Evolutionary conservation across 768 basidiomycete species (phyloP), one percentile per base, ranked within the genome.

Genomic region (Dioszegia hungarica): DNA sequence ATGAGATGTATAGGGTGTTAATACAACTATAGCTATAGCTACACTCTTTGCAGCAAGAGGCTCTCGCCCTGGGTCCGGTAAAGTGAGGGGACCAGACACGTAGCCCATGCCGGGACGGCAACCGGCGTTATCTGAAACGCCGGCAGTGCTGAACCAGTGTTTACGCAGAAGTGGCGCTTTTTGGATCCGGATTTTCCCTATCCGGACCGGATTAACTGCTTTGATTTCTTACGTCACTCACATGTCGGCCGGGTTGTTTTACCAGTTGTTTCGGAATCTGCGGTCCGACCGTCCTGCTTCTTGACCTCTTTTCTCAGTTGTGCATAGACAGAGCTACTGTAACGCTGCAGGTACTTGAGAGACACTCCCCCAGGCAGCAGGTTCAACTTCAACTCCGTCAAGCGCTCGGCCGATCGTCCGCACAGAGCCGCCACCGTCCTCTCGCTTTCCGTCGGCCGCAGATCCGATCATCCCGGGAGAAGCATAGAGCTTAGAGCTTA

Each of bases 1-100:
- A 37, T 6, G 74, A 66, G 68, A 71, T 73, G 57, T 38, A 19
- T n/a, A n/a, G n/a, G n/a, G n/a, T n/a, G n/a, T n/a, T n/a, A n/a
- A n/a, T n/a, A n/a, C n/a, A n/a, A n/a, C n/a, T n/a, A 24, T 59
- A 67, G 24, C 14, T 24, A 22, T 17, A 11, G 8, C n/a, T 40
- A 20, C 11, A 40, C 17, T 46, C 41, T 43, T 43, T 43, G 41
- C 41, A 14, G 22, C 27, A 40, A n/a, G n/a, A n/a, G n/a, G n/a
- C n/a, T n/a, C n/a, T n/a, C n/a, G n/a, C n/a, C n/a, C n/a, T n/a
- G n/a, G n/a, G n/a, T n/a, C n/a, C n/a, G n/a, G n/a, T n/a, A n/a
- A n/a, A n/a, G n/a, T n/a, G n/a, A n/a, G n/a, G n/a, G n/a, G n/a
- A n/a, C n/a, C n/a, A n/a, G n/a, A n/a, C n/a, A n/a, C n/a, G n/a